Base-by-base conservation (phyloP, 345 rosid genomes). In the Schrenkiella parvula region DNA sequence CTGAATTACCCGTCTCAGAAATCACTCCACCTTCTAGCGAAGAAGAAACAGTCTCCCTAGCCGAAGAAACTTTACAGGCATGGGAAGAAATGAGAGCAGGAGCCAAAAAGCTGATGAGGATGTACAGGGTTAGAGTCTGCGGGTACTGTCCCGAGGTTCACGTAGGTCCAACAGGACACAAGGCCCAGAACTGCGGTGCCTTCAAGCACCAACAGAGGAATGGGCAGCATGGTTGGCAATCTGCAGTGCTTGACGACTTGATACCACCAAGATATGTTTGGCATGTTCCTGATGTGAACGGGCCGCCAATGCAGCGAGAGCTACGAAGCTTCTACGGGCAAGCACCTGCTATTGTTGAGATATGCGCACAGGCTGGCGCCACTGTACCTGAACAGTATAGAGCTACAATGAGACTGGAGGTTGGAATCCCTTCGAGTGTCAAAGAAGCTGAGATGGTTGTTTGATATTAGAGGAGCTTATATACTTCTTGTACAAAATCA, bases 101-200 rank as follows among this genome's bases (percentile, higher is more conserved):
- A 66, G 78, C 96, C 72, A 89, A 82, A 79, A 89, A 57, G 85
- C 82, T 95, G 52, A 95, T 89, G 99, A 82, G 72, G 80, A 73
- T 89, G 88, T 95, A 95, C 80, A 82, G 62, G 0, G 96, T 89
- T 42, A 83, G 97, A 82, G 97, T 91, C 26, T 95, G 99, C 41
- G 99, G 99, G 35, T 95, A 91, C 72, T 95, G 99, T 71, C 99
- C 96, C 0, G 97, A 95, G 78, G 86, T 93, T 35, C 97, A 93
- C n/a, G 90, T 93, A 3, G 97, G 97, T 52, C 80, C 91, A 4
- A 80, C 86, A 0, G 97, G 98, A 35, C 98, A 93, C 82, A 93
- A 91, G 80, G 90, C 97, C 1, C 96, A 89, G 80, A 89, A 91
- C 81, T 93, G 98, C 1, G 98, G 97, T 4, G 96, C 95, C 1